Evolutionary conservation across 352 stramenopile species (phyloP).

Genomic region (Pythium sukuiense): DNA sequence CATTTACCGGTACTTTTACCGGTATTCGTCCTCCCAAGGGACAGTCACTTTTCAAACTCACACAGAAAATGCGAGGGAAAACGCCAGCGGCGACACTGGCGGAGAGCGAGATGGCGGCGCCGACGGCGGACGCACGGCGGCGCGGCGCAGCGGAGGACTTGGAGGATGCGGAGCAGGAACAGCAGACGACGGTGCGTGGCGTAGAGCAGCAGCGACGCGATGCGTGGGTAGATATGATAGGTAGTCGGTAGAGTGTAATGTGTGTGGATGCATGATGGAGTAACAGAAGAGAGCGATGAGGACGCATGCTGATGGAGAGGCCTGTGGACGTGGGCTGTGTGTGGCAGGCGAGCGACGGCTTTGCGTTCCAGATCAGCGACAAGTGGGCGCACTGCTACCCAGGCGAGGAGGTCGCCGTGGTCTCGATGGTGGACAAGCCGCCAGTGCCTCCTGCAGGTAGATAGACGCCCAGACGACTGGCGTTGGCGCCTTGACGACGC

Average conservation of each 20-base stretch:
- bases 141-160: neutral
- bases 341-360: conserved; percentile 3
- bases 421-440: conserved; percentile 53
- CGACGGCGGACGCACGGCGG: neutral
- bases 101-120: conserved; percentile 2
- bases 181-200: neutral
- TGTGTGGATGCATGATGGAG: neutral
- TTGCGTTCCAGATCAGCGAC: conserved; percentile 34
- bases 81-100: neutral
- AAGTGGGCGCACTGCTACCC: conserved; percentile 63
- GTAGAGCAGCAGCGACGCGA: neutral
- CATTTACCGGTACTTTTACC: neutral
- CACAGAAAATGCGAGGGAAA: conserved; percentile 3
- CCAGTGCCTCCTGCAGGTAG: conserved; percentile 55
- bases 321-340: conserved; percentile 1
- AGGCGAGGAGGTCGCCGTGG: conserved; percentile 50
- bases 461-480: conserved; percentile 11
- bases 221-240: conserved; percentile 1
- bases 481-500: too few species aligned
- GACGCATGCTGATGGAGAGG: neutral
- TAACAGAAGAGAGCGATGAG: neutral
- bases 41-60: conserved; percentile 1
- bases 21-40: conserved; percentile 8
- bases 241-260: neutral
- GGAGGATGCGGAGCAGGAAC: neutral